phyloP scores from a whole-genome alignment of 2,329 filamentous ascomycete genomes.

The Cytospora leucostoma region DNA sequence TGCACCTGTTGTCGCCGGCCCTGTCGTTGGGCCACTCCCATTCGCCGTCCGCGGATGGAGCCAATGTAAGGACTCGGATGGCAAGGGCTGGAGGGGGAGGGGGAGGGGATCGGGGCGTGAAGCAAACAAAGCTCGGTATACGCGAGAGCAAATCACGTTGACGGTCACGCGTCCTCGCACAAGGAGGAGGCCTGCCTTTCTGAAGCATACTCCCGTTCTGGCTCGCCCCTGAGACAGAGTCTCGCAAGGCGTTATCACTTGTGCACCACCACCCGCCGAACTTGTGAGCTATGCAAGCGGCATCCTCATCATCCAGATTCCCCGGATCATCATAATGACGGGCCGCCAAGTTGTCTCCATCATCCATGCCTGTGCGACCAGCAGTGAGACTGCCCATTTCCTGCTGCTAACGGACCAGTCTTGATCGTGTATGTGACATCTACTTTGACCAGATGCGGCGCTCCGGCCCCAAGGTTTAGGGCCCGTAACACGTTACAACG shows the following conservation, averaged over 20 bases:
- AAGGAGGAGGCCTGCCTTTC: slow-evolving; percentile 21
- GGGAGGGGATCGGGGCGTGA: slow-evolving; percentile 16
- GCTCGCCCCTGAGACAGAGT: slow-evolving; percentile 24
- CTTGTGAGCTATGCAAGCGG: slow-evolving; percentile 3
- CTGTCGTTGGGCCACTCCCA: not conserved
- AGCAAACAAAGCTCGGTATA: slow-evolving; percentile 27
- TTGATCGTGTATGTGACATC: slow-evolving; percentile 19
- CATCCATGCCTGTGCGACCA: slow-evolving; percentile 21
- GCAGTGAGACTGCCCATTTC: slow-evolving; percentile 19
- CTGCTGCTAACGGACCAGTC: slow-evolving; percentile 19
- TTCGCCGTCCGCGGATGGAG: slow-evolving; percentile 19
- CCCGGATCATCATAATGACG: slow-evolving; percentile 9
- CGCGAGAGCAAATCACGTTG: slow-evolving; percentile 25
- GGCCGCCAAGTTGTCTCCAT: slow-evolving; percentile 11
- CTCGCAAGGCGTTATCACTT: slow-evolving; percentile 21
- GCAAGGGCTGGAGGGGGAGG: slow-evolving; percentile 14
- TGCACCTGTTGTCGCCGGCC: slow-evolving; percentile 8
- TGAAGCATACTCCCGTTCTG: slow-evolving; percentile 20
- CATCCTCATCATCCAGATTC: not conserved
- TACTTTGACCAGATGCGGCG: slow-evolving; percentile 17
- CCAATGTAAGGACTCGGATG: slow-evolving; percentile 15
- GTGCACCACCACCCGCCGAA: slow-evolving; percentile 2
- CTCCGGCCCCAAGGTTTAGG: slow-evolving; percentile 23
- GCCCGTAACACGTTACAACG: slow-evolving; percentile 22
- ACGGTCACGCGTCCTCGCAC: slow-evolving; percentile 25